Percentiles rank a stretch among this genome's conserved stretches.
These are phyloP conservation scores for Gossypium bickii DNA, from an alignment of 345 rosid species.

Conservation along the genomic window DNA sequence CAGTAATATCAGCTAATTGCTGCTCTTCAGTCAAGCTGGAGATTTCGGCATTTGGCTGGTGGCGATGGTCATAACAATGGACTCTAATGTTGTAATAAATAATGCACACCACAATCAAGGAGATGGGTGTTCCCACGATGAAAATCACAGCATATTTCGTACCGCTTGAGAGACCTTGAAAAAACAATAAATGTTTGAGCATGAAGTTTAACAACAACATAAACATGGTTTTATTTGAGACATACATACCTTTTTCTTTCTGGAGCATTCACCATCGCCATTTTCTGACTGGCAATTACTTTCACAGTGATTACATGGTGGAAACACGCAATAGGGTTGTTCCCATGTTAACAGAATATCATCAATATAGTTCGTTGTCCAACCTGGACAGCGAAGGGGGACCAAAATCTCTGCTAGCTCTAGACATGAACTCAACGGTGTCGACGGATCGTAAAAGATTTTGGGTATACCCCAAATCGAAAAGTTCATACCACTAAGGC, in stretches of 20 bases:
- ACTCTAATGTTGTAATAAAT: conserved; percentile 12
- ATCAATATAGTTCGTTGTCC: not conserved
- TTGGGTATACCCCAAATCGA: conserved; percentile 13
- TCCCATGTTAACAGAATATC: not conserved
- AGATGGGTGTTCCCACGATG: conserved; percentile 41
- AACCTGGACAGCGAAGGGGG: not conserved
- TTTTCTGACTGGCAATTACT: not conserved
- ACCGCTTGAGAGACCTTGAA: not conserved
- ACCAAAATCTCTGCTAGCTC: not conserved
- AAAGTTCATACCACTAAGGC: conserved; percentile 21
- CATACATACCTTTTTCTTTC: not conserved
- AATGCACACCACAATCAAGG: conserved; percentile 29
- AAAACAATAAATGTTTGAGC: not conserved
- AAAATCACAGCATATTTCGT: conserved; percentile 38
- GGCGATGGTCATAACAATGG: not conserved
- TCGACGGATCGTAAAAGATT: not conserved
- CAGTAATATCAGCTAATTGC: not conserved
- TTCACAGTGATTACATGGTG: not conserved
- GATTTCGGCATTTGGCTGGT: not conserved
- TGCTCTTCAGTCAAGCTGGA: not conserved
- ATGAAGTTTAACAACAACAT: not conserved
- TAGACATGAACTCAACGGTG: not conserved
- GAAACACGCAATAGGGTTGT: not conserved
- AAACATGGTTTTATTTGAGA: not conserved
- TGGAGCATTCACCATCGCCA: not conserved